phyloP scores from a whole-genome alignment of 805 yeast species.

The Torulaspora indica region DNA sequence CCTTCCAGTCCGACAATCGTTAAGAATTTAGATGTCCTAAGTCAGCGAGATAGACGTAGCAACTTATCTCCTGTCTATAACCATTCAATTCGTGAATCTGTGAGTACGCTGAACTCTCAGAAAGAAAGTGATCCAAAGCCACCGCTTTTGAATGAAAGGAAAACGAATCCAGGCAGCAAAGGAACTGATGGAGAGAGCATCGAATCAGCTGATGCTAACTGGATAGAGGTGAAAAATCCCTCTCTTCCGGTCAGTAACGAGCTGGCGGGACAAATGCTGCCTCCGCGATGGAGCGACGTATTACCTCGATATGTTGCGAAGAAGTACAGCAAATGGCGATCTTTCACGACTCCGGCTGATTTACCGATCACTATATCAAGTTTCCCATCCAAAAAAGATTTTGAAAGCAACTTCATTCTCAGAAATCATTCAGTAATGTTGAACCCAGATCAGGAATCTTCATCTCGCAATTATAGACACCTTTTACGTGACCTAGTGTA shows the following conservation, averaged over 20 bases:
- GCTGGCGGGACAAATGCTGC: conserved; percentile 51
- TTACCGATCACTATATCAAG: conserved; percentile 75
- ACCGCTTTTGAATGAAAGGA: conserved; percentile 6
- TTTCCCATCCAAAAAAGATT: conserved; percentile 67
- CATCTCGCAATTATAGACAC: conserved; percentile 49
- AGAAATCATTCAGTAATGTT: conserved; percentile 77
- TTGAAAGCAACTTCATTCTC: conserved; percentile 67
- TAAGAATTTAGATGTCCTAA: conserved; percentile 11
- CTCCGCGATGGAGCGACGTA: conserved; percentile 88
- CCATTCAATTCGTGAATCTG: conserved; percentile 12
- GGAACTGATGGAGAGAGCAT: neutral
- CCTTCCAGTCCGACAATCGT: conserved; percentile 13
- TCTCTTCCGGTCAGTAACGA: conserved; percentile 59
- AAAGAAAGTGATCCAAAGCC: conserved; percentile 5
- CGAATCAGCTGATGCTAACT: conserved; percentile 27
- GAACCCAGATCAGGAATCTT: conserved; percentile 50
- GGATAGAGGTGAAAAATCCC: conserved; percentile 73
- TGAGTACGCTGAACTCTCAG: conserved; percentile 14
- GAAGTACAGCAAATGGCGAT: conserved; percentile 82
- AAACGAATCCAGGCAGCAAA: neutral
- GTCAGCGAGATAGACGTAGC: neutral
- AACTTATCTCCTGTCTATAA: conserved; percentile 5
- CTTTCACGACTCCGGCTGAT: conserved; percentile 89
- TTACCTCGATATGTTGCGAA: conserved; percentile 68
- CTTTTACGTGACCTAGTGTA: conserved; percentile 84